Conservation (phyloP, 192 early-diverging fungal genomes). For the Entomortierella parvispora region DNA sequence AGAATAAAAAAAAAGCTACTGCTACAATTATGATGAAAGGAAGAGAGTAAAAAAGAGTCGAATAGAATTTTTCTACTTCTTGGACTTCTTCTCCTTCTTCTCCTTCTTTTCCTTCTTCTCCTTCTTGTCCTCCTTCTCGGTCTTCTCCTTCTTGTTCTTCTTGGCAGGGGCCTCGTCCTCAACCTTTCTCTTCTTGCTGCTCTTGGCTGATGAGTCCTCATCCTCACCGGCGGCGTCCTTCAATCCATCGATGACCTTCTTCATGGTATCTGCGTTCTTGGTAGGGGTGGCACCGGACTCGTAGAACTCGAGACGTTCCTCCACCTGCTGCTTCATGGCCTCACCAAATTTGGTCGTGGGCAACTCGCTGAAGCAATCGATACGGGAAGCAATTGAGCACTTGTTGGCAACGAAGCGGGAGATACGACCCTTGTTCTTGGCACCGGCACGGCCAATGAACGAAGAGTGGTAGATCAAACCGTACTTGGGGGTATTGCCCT, state of each 20-base stretch:
- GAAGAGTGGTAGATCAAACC: conserved; percentile 97
- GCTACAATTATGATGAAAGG: no score
- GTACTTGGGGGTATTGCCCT: conserved; percentile 98
- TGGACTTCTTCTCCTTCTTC: conserved; percentile 67
- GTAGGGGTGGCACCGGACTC: conserved; percentile 87
- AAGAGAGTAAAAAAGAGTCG: no score
- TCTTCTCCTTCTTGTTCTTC: conserved; percentile 66
- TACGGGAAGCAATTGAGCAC: conserved; percentile 94
- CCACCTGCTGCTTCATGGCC: conserved; percentile 93
- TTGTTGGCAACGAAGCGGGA: conserved; percentile 99
- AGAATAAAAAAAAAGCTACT: no score
- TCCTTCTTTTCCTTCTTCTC: conserved; percentile 65
- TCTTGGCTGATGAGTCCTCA: conserved; percentile 42
- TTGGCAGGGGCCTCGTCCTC: conserved; percentile 60
- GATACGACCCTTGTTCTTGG: conserved; percentile 99
- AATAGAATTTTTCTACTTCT: no score
- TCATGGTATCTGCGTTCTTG: conserved; percentile 96
- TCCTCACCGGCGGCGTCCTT: conserved; percentile 72
- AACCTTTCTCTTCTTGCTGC: conserved; percentile 66
- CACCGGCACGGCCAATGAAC: conserved; percentile 92
- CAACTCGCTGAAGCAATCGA: conserved; percentile 94
- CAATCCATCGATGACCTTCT: conserved; percentile 76
- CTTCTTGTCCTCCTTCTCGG: conserved; percentile 69
- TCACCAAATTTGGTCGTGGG: conserved; percentile 94
- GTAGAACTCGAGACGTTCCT: conserved; percentile 95